These are phyloP conservation scores for Sporormia fimetaria DNA, from an alignment of 495 filamentous ascomycete species.

Conservation along the genomic window DNA sequence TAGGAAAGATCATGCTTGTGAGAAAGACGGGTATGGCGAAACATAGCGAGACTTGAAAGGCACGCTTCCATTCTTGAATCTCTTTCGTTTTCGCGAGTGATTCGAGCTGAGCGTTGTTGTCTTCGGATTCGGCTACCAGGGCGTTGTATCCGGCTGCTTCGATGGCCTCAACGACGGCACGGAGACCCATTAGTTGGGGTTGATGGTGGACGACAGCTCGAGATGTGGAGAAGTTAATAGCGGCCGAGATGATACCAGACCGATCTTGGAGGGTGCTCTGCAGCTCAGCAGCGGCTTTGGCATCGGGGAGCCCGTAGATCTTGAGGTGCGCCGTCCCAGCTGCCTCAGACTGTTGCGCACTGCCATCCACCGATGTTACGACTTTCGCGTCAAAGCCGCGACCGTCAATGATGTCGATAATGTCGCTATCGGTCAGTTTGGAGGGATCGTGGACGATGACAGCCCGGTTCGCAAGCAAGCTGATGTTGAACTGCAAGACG, in stretches of 20 bases:
- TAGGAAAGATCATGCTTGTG: constrained; percentile 75
- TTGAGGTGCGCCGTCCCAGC: constrained; percentile 57
- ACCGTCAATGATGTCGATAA: constrained; percentile 76
- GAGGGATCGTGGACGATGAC: constrained; percentile 73
- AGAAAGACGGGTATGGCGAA: constrained; percentile 91
- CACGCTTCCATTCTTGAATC: constrained; percentile 78
- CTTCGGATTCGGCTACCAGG: constrained; percentile 76
- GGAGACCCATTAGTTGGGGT: constrained; percentile 60
- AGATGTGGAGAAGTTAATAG: constrained; percentile 56
- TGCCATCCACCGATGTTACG: constrained; percentile 45
- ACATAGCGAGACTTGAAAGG: constrained; percentile 58
- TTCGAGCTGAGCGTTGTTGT: constrained; percentile 94
- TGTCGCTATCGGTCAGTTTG: constrained; percentile 54
- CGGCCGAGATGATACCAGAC: constrained; percentile 60
- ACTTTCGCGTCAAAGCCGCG: constrained; percentile 84
- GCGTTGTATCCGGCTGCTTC: constrained; percentile 78
- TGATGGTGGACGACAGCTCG: constrained; percentile 60
- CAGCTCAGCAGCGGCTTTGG: constrained; percentile 54
- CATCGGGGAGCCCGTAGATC: constrained; percentile 67
- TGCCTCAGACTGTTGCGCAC: constrained; percentile 36
- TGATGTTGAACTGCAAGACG: constrained; percentile 81
- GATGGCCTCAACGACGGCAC: constrained; percentile 68
- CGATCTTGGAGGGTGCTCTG: constrained; percentile 55
- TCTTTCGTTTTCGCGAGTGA: constrained; percentile 93
- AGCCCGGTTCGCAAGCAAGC: constrained; percentile 80